Evolutionary conservation across 2,329 filamentous ascomycete species (phyloP), one percentile per base, ranked within the genome.

Genomic region (Ceratocystis cacaofunesta): DNA sequence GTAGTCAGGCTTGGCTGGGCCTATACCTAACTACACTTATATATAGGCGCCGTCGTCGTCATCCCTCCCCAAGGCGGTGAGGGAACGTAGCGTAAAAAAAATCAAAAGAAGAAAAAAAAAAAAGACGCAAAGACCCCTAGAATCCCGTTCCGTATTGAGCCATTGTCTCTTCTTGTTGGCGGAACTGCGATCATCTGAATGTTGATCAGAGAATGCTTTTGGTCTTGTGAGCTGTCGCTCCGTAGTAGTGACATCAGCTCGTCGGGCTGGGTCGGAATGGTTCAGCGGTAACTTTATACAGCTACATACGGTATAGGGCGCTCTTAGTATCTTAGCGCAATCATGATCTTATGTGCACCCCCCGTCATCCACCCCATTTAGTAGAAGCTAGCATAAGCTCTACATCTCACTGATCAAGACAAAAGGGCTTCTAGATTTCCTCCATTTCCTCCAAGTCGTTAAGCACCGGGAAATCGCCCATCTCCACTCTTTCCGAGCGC

Each of bases 391-490:
- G 48, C 22, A 52, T 25, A 28, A 52, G 48, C 48, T 25, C 25
- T 25, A 10, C 8, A 25, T 52, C 48, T 52, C 48, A 52, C 19
- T 2, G 19, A 8, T 10, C 1, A 25, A 7, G 6, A 19, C 7
- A 17, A 30, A 58, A 36, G 10, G 25, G 25, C 30, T 50, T 63
- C 50, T 65, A 87, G 66, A 87, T 88, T 77, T 89, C 86, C 73
- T 89, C 88, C 80, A 90, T 87, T 69, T 89, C 86, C 72, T 90
- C 88, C 69, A 90, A 78, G 71, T 92, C 83, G 72, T 92, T 83
- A 68, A 91, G 78, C 36, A 79, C 78, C 1, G 85, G 84, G 70
- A 81, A 94, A 69, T 92, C 85, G 22, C 89, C 89, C 52, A 85
- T 80, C 75, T 92, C 89, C 25, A 92, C 84, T 68, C 88, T 79